Conservation (phyloP, 306 rosid species). For the Acacia acuminata region DNA sequence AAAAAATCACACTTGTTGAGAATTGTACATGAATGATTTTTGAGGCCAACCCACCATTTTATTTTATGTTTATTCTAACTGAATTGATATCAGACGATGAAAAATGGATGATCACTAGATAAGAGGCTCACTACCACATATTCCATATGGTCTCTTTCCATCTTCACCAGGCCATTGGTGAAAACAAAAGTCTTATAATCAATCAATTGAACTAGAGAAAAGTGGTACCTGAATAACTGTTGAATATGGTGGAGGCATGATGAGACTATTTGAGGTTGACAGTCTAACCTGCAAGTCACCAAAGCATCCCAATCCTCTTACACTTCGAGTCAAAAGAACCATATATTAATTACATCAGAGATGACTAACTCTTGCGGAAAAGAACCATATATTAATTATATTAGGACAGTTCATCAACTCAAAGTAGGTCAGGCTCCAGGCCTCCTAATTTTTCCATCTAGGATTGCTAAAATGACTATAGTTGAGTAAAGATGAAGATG, state of each 20-base stretch:
- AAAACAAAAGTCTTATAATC: slow-evolving; percentile 9
- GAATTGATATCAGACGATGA: background rate
- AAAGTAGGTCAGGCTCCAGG: background rate
- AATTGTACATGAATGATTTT: slow-evolving; percentile 8
- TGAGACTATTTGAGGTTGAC: slow-evolving; percentile 47
- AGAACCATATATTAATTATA: background rate
- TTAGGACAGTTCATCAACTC: background rate
- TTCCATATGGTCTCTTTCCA: background rate
- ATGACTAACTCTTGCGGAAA: background rate
- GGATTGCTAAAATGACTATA: background rate
- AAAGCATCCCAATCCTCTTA: slow-evolving; percentile 10
- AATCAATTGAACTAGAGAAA: slow-evolving; percentile 13
- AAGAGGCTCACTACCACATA: background rate
- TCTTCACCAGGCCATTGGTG: background rate
- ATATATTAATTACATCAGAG: background rate
- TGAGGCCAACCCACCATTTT: slow-evolving; percentile 2
- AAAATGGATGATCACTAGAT: background rate
- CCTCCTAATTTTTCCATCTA: background rate
- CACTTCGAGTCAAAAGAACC: slow-evolving; percentile 1
- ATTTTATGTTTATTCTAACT: background rate
- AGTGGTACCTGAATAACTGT: slow-evolving; percentile 75
- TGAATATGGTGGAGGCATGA: slow-evolving; percentile 82
- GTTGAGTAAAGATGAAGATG: slow-evolving; percentile 17
- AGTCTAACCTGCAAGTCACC: slow-evolving; percentile 64
- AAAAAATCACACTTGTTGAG: background rate